Conservation (phyloP, 208 protist genomes). For the Paratrypanosoma confusum region DNA sequence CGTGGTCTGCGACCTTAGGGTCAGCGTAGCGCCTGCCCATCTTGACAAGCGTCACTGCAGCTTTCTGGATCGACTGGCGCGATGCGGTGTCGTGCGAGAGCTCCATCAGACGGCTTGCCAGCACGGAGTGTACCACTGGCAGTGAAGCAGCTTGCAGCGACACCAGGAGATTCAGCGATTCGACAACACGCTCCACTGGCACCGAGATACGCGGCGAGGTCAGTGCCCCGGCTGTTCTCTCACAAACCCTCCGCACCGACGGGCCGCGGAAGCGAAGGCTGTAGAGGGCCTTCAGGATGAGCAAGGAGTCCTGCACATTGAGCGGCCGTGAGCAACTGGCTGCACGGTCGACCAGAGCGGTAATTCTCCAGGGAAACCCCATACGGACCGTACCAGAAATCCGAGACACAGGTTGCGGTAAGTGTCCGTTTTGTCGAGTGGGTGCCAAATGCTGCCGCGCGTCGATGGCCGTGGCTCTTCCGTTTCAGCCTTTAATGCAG, state of each 20-base stretch:
- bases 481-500: no score
- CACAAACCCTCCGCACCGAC: conserved; percentile 28
- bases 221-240: conserved; percentile 48
- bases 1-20: conserved; percentile 13
- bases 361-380: no score
- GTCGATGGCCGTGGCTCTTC: no score
- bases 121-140: conserved; percentile 28
- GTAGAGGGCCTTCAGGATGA: conserved; percentile 36
- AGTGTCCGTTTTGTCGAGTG: no score
- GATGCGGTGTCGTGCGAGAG: conserved; percentile 8
- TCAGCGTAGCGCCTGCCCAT: conserved; percentile 12
- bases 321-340: conserved; percentile 24
- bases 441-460: no score
- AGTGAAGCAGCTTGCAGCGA: conserved; percentile 26
- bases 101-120: conserved; percentile 36
- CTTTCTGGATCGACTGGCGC: conserved; percentile 33
- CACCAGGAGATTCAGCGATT: conserved; percentile 30
- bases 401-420: no score
- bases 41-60: conserved; percentile 41
- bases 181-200: conserved; percentile 20
- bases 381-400: no score
- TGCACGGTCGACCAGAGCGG: conserved; percentile 25
- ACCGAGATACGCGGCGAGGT: conserved; percentile 21
- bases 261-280: conserved; percentile 21
- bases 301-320: conserved; percentile 43